A percentile compares a stretch with the other conserved stretches of the same genome.
Conservation (phyloP, 495 filamentous ascomycete genomes). For the Neurospora hispaniola region DNA sequence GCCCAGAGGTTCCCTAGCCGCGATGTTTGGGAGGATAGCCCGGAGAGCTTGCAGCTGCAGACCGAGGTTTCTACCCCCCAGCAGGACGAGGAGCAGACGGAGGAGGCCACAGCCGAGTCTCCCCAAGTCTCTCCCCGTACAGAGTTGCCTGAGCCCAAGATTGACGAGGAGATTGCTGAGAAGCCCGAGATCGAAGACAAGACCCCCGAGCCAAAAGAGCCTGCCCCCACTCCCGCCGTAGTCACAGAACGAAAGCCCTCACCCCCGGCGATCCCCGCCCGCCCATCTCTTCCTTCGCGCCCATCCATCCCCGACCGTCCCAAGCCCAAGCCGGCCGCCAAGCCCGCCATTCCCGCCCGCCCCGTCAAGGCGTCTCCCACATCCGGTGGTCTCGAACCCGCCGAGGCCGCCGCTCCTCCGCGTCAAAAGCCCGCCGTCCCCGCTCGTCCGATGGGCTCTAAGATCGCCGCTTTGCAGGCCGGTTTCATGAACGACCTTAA, state of each 20-base stretch:
- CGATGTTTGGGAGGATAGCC: conserved; percentile 95
- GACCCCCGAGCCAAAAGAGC: conserved; percentile 21
- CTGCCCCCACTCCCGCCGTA: neutral
- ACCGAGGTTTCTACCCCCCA: conserved; percentile 67
- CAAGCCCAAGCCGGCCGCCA: conserved; percentile 45
- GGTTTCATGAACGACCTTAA: conserved; percentile 89
- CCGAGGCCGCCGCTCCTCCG: conserved; percentile 31
- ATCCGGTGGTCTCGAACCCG: conserved; percentile 22
- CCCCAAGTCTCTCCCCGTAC: conserved; percentile 3
- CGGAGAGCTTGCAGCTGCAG: conserved; percentile 68
- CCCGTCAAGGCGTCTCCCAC: conserved; percentile 46
- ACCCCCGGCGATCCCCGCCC: neutral
- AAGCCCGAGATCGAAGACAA: conserved; percentile 15
- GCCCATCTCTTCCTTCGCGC: neutral
- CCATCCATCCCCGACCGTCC: conserved; percentile 28
- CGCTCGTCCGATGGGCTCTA: conserved; percentile 65
- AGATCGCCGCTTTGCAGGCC: conserved; percentile 83
- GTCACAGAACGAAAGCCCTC: neutral
- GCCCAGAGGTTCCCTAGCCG: conserved; percentile 81
- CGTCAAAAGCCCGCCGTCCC: conserved; percentile 72
- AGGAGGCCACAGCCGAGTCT: neutral
- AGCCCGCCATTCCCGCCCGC: conserved; percentile 67
- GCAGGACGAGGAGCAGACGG: conserved; percentile 25
- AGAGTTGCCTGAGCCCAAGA: conserved; percentile 12
- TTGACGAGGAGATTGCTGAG: conserved; percentile 20